phyloP scores from a whole-genome alignment of 306 rosid genomes.

The Crotalaria pallida region DNA sequence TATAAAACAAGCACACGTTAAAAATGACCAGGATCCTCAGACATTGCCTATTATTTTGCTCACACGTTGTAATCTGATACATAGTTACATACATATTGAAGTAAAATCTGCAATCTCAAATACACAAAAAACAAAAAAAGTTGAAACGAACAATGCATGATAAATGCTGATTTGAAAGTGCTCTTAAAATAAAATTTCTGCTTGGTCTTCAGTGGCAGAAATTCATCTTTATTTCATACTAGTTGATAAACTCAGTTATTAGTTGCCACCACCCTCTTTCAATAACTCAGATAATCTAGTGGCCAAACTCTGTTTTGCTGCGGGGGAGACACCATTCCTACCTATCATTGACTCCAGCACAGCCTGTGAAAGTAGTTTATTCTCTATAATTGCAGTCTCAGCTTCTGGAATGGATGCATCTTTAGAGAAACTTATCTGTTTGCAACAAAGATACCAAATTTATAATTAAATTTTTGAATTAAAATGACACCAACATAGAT shows the following conservation, averaged over 20 bases:
- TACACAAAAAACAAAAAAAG: neutral
- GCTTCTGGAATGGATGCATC: constrained; percentile 54
- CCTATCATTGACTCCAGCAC: constrained; percentile 72
- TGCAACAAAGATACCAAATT: neutral
- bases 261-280: neutral
- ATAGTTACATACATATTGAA: too few species aligned
- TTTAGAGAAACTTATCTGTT: constrained; percentile 66
- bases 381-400: constrained; percentile 42
- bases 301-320: constrained; percentile 56
- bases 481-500: neutral
- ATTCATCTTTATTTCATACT: neutral
- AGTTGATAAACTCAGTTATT: neutral
- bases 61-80: neutral
- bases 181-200: neutral
- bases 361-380: constrained; percentile 57
- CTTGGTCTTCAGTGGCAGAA: neutral
- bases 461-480: neutral
- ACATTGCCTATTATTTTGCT: neutral
- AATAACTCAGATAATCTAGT: constrained; percentile 41
- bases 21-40: neutral
- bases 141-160: too few species aligned
- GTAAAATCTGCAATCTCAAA: too few species aligned
- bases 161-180: neutral
- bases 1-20: neutral
- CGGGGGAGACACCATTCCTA: constrained; percentile 74